Evolutionary conservation across 371 early-diverging fungal genomes (phyloP), one percentile per base, ranked within the genome.

Genomic region (Lichtheimia ornata): DNA sequence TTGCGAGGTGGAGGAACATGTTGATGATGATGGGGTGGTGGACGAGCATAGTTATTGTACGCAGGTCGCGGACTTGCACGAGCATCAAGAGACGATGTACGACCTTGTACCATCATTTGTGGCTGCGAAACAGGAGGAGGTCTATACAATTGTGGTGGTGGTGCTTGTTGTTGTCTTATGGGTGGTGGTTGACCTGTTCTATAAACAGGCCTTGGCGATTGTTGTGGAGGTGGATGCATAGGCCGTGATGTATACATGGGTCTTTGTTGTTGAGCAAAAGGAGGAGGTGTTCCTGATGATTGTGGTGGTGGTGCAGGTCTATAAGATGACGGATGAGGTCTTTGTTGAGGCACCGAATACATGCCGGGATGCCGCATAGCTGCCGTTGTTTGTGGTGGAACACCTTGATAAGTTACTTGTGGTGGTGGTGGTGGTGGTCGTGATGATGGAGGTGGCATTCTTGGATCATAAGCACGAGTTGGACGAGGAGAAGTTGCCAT

Each of bases 31-130:
- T 41, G 57, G 12, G 47, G 57, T 50, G 56, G 52, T 18, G 50
- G 49, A 18, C 50, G 54, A 54, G 42, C 24, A 50, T 56, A 43
- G 6, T 41, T 15, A 42, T 63, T 41, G 17, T 25, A 30, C n/a
- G 54, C 41, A 1, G 24, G 47, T 40, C 18, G 53, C 14, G 15
- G 42, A 42, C 47, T 30, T 20, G 51, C 40, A n/a, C 50, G 49
- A 25, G 49, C 55, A 55, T 61, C 62, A 40, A 63, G 41, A 13
- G 63, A 63, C 17, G 63, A 57, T 42, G 63, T 63, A 1, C 63
- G 63, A 18, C 45, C 50, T 28, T 63, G 63, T 13, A 49, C 54
- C 40, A 47, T 54, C 40, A 30, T 25, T 35, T 44, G 57, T 15
- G 41, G 30, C 47, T 43, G 51, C 12, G 14, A 41, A 18, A 50